A percentile compares a stretch with the other conserved stretches of the same genome.
phyloP scores from a whole-genome alignment of 139 green algal species.

The Volvox reticuliferus region DNA sequence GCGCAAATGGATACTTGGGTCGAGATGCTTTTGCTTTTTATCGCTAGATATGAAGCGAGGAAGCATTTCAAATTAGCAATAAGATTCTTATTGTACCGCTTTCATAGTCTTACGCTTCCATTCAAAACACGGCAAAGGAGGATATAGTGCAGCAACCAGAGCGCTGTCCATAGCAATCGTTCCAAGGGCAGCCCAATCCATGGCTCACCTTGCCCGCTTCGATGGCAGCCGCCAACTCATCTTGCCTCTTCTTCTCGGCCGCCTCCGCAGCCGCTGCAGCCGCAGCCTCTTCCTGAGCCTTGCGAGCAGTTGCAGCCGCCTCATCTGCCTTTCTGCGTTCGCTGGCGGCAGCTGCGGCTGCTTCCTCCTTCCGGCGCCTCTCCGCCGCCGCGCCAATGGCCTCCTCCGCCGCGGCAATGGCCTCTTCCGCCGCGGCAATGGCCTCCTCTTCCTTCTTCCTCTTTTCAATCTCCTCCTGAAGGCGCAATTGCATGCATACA shows the following conservation, averaged over 20 bases:
- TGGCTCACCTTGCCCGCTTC: background rate
- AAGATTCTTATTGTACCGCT: too few relatives aligned
- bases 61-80: too few relatives aligned
- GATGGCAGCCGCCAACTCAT: background rate
- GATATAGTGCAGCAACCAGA: too few relatives aligned
- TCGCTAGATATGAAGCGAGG: too few relatives aligned
- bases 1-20: too few relatives aligned
- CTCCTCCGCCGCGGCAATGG: background rate
- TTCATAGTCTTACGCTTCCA: too few relatives aligned
- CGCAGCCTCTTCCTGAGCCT: background rate
- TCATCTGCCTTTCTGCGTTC: background rate
- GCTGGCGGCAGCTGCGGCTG: background rate
- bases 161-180: too few relatives aligned
- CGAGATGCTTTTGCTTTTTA: too few relatives aligned
- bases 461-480: background rate
- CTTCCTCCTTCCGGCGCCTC: background rate
- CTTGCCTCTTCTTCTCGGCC: background rate
- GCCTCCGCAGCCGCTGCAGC: background rate
- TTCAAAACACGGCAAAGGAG: too few relatives aligned
- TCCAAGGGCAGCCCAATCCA: too few relatives aligned
- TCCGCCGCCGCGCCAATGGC: background rate
- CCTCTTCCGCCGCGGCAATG: background rate
- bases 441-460: slow-evolving; percentile 4
- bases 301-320: background rate
- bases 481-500: too few relatives aligned